Percentiles rank a stretch among this genome's conserved stretches.
Conservation (phyloP, 1,284 basidiomycete species). For the Cryptococcus amylolentus region DNA sequence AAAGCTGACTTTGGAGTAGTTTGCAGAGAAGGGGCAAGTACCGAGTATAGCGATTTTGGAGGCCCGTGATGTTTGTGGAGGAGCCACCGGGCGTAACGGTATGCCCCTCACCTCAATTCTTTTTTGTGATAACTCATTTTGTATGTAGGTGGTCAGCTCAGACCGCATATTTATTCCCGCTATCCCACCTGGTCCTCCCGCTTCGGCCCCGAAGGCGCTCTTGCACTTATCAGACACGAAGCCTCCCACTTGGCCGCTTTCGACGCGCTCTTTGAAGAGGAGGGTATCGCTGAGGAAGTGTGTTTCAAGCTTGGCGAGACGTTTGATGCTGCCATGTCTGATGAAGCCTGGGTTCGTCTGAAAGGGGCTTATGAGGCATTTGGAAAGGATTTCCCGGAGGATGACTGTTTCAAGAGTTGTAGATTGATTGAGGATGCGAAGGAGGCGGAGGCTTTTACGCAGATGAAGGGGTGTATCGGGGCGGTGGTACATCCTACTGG, state of each 20-base stretch:
- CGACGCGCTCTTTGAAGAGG: slow-evolving; percentile 11
- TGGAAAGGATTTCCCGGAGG: slow-evolving; percentile 11
- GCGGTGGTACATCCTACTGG: slow-evolving; percentile 20
- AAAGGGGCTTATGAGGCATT: slow-evolving; percentile 14
- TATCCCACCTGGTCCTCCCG: slow-evolving; percentile 18
- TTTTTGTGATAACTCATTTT: background rate
- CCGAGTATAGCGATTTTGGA: slow-evolving; percentile 17
- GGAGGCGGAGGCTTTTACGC: slow-evolving; percentile 21
- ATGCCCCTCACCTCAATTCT: background rate
- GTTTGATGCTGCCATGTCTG: slow-evolving; percentile 23
- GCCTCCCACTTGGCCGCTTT: slow-evolving; percentile 18
- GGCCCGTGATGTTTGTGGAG: slow-evolving; percentile 19
- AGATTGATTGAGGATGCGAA: slow-evolving; percentile 15
- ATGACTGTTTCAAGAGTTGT: slow-evolving; percentile 12
- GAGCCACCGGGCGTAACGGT: slow-evolving; percentile 21
- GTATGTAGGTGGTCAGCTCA: slow-evolving; percentile 22
- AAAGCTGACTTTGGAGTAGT: background rate
- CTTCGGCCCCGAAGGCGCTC: slow-evolving; percentile 15
- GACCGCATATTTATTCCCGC: slow-evolving; percentile 22
- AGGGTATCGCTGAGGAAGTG: slow-evolving; percentile 17
- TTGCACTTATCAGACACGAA: slow-evolving; percentile 21
- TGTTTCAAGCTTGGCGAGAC: slow-evolving; percentile 19
- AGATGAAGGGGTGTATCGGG: slow-evolving; percentile 20
- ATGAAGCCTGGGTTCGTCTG: slow-evolving; percentile 16
- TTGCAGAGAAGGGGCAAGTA: slow-evolving; percentile 1